Evolutionary conservation across 495 filamentous ascomycete species (phyloP).

Genomic region (Barbatosphaeria neglecta): DNA sequence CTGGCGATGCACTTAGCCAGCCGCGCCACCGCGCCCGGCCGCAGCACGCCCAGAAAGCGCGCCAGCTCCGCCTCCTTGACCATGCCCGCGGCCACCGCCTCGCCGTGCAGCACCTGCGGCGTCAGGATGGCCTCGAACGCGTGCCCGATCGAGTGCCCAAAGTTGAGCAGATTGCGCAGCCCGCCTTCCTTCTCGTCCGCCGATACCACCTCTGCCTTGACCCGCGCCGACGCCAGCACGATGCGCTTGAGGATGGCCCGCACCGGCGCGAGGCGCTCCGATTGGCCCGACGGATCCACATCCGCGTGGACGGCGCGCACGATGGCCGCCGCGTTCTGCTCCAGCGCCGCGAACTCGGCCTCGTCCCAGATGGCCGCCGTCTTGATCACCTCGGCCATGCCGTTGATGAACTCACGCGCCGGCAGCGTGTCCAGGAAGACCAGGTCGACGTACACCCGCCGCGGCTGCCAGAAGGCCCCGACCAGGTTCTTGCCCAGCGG

Average conservation of each 20-base stretch:
- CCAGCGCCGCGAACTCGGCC: constrained; percentile 72
- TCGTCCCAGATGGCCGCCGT: constrained; percentile 95
- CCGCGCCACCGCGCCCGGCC: constrained; percentile 76
- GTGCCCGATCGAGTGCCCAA: constrained; percentile 96
- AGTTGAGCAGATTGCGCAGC: constrained; percentile 88
- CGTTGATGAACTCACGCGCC: constrained; percentile 90
- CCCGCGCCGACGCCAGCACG: constrained; percentile 75
- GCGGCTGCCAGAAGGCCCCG: constrained; percentile 92
- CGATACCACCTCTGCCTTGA: constrained; percentile 90
- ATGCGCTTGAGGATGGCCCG: constrained; percentile 71
- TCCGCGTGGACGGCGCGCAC: constrained; percentile 56
- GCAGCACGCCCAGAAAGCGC: constrained; percentile 77
- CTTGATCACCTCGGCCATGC: constrained; percentile 98
- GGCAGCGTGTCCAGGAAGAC: constrained; percentile 87
- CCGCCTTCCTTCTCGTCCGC: constrained; percentile 91
- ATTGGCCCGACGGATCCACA: constrained; percentile 33
- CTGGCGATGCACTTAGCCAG: constrained; percentile 86
- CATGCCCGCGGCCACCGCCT: constrained; percentile 95
- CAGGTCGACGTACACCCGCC: constrained; percentile 86
- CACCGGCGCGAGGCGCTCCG: constrained; percentile 52
- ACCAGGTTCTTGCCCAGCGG: constrained; percentile 96
- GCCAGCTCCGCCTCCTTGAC: constrained; percentile 93
- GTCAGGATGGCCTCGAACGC: constrained; percentile 92
- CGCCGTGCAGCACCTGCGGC: constrained; percentile 89
- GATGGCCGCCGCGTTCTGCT: constrained; percentile 65